Base-by-base conservation (phyloP, 176 grass and related monocot species). In the Leersia perrieri region DNA sequence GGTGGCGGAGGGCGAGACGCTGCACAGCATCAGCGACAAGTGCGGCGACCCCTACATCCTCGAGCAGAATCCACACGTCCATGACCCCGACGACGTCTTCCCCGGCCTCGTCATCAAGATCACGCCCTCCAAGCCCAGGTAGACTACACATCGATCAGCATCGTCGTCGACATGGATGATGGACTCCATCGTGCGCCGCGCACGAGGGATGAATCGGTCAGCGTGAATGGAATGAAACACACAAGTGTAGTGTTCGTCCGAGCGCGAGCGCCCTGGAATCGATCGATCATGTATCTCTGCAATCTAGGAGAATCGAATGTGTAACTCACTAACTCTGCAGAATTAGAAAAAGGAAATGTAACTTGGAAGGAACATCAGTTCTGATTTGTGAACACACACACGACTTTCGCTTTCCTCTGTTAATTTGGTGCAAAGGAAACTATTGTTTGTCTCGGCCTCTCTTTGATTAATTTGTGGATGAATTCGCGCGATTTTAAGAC, bases 31-130 rank as follows among this genome's bases (percentile, higher is more conserved):
- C 90, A 98, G 92, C 86, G 95, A 94, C 89, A 92, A 72, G 70
- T 98, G 95, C 88, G 90, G 90, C 66, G 95, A 94, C 79, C 92
- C 95, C 9, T 93, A 83, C 86, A 94, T 98, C 78, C 85, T 98
- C 20, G 95, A 98, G 90, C 86, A 32, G 23, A 98, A 98, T 81
- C 95, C 90, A 6, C 92, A 98, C 73, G 89, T 98, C 49, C 92
- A 98, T 66, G 95, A 98, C 80, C 95, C 95, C 71, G 95, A 98
- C 78, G 95, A 98, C 80, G 95, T 98, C 75, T 98, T 93, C 83
- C 95, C 92, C 4, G 95, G 95, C 7, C 92, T 98, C 32, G 92
- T 98, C 74, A 87, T 98, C 83, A 87, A 57, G 92, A 92, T 98
- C 72, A 93, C 88, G 15, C 88, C 92, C 1, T 80, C 88, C 85